Conservation (phyloP, 495 filamentous ascomycete species). For the Daldinia bambusicola region DNA sequence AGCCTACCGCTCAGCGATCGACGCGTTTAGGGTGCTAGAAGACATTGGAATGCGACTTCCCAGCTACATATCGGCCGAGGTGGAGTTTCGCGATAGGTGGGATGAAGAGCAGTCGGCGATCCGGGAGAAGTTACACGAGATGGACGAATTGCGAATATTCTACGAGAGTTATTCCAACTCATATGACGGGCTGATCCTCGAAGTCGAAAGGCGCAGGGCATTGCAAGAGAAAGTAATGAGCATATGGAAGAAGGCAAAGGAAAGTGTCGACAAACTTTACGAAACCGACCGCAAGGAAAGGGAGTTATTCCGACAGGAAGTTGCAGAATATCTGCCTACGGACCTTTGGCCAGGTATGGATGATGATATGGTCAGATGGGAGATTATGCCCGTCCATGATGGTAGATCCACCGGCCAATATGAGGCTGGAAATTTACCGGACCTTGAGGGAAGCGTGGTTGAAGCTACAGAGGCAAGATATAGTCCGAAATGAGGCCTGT, state of each 20-base stretch:
- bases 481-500: conserved; percentile 7
- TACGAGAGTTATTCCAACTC: conserved; percentile 86
- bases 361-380: conserved; percentile 53
- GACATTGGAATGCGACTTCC: conserved; percentile 72
- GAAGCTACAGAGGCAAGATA: conserved; percentile 34
- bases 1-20: conserved; percentile 59
- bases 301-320: conserved; percentile 80
- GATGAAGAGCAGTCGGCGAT: conserved; percentile 76
- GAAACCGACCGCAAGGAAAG: conserved; percentile 78
- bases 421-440: conserved; percentile 24
- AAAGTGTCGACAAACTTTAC: conserved; percentile 78
- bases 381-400: conserved; percentile 53
- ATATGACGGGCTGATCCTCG: conserved; percentile 84
- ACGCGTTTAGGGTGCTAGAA: conserved; percentile 73
- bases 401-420: conserved; percentile 22
- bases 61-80: conserved; percentile 73
- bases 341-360: conserved; percentile 87
- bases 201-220: conserved; percentile 76
- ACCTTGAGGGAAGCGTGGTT: conserved; percentile 45
- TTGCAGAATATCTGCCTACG: conserved; percentile 85
- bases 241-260: conserved; percentile 77
- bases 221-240: conserved; percentile 77
- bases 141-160: conserved; percentile 75
- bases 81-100: conserved; percentile 79
- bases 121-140: conserved; percentile 71